These are phyloP conservation scores for Huntiella bhutanensis DNA, from an alignment of 2,329 filamentous ascomycete genomes.

Conservation along the genomic window DNA sequence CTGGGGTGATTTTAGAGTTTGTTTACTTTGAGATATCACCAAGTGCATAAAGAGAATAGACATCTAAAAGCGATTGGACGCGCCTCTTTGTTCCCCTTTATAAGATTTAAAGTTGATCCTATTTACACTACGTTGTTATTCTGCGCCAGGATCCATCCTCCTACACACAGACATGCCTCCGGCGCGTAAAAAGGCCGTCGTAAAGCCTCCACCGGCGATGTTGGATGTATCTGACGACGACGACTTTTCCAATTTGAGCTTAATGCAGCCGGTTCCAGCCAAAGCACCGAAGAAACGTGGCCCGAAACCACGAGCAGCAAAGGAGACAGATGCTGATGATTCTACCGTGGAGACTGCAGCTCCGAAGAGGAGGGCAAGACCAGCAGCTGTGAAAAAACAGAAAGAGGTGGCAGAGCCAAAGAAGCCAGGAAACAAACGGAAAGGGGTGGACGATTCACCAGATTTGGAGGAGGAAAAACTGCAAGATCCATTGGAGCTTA, in stretches of 20 bases:
- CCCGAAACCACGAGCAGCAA: neutral
- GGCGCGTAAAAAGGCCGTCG: constrained; percentile 2
- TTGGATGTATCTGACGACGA: constrained; percentile 3
- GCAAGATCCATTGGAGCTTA: neutral
- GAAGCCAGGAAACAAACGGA: neutral
- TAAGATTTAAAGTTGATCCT: neutral
- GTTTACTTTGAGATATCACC: constrained; percentile 1
- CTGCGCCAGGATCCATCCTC: neutral
- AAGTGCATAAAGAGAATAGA: neutral
- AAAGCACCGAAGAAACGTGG: neutral
- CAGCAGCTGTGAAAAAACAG: too few species aligned
- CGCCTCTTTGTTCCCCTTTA: neutral
- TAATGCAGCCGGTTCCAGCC: neutral
- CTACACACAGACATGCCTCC: constrained; percentile 3
- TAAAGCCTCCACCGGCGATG: neutral
- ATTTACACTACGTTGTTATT: neutral
- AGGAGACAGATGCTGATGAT: neutral
- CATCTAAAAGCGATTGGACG: neutral
- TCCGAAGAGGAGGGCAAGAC: too few species aligned
- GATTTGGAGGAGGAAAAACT: neutral
- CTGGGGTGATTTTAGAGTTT: neutral
- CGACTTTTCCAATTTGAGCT: constrained; percentile 7
- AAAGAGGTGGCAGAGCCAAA: neutral
- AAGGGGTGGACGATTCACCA: neutral
- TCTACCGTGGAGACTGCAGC: too few species aligned